These are phyloP conservation scores for Pseudomassariella vexata DNA, from an alignment of 2,329 filamentous ascomycete genomes.

Conservation along the genomic window DNA sequence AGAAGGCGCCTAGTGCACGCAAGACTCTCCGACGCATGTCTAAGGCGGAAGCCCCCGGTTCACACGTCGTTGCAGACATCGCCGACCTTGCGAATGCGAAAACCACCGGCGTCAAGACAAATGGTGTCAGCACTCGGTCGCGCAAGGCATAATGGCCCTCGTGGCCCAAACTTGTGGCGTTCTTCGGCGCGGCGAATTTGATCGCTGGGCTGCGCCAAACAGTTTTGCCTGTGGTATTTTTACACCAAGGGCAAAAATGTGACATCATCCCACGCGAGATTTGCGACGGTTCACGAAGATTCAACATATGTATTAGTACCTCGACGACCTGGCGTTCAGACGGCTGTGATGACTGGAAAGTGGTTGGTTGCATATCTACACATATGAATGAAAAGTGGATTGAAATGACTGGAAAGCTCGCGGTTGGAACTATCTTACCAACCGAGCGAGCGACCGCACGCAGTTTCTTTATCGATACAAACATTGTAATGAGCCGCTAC, in stretches of 20 bases:
- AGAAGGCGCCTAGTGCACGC: conserved; percentile 73
- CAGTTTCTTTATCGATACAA: too few relatives aligned
- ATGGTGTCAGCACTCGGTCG: conserved; percentile 58
- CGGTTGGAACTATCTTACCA: too few relatives aligned
- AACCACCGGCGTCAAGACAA: conserved; percentile 49
- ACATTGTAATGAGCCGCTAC: too few relatives aligned
- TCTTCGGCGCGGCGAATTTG: conserved; percentile 4
- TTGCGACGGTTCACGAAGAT: background rate
- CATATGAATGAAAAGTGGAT: too few relatives aligned
- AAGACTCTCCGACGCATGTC: conserved; percentile 66
- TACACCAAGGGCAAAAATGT: background rate
- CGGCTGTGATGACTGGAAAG: conserved; percentile 6
- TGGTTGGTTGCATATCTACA: too few relatives aligned
- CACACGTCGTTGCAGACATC: conserved; percentile 65
- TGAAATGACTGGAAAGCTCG: too few relatives aligned
- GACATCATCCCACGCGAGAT: too few relatives aligned
- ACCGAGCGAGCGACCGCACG: too few relatives aligned
- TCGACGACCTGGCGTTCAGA: conserved; percentile 14
- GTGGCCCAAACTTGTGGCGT: background rate
- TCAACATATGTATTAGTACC: conserved; percentile 22
- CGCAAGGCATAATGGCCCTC: conserved; percentile 56
- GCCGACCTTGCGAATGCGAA: conserved; percentile 46
- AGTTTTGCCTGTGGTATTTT: background rate
- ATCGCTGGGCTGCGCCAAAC: conserved; percentile 3
- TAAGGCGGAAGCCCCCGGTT: conserved; percentile 69